Base-by-base conservation (phyloP, 1,284 basidiomycete species). In the Phellopilus nigrolimitatus region DNA sequence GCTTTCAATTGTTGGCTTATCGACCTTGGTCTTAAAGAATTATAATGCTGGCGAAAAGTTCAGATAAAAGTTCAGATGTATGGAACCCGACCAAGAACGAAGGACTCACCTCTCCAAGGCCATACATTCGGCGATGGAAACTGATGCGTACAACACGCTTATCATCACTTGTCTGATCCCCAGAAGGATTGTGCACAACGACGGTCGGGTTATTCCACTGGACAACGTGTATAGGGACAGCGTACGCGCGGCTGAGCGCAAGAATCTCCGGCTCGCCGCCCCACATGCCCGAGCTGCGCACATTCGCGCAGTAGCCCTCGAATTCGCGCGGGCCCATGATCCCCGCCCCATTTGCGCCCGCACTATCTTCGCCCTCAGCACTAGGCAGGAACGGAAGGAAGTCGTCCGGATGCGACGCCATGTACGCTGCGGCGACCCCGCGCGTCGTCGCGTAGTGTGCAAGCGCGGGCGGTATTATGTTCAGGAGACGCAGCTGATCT, bases 251-350 rank as follows among this genome's bases (percentile, higher is more conserved):
- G 60, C 88, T 87, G 8, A 99, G 72, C 0, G 97, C 97, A 59
- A 91, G 74, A 41, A 99, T 94, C 75, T 99, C 97, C 2, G 94
- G 95, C 68, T 99, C 93, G 33, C 97, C 97, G 41, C 97, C 97
- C 97, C 97, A 99, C 28, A 85, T 79, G 7, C 83, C 89, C 7
- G 93, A 95, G 61, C 86, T 77, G 44, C 85, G 82, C 17, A 99
- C 84, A 8, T 78, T 76, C 55, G 73, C 69, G 66, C 94, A 97
- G 66, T 99, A 98, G 56, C 74, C 70, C 44, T 79, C 68, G 61
- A 90, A 97, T 62, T 88, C 78, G 36, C 70, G 68, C 5, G 71
- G 73, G 7, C 72, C 79, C 83, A 97, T 93, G 31, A 92, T 62
- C 6, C 88, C 91, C 19, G 79, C 74, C 36, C 83, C 76, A 9